Evolutionary conservation across 495 filamentous ascomycete genomes (phyloP).

Genomic region (Podospora conica): DNA sequence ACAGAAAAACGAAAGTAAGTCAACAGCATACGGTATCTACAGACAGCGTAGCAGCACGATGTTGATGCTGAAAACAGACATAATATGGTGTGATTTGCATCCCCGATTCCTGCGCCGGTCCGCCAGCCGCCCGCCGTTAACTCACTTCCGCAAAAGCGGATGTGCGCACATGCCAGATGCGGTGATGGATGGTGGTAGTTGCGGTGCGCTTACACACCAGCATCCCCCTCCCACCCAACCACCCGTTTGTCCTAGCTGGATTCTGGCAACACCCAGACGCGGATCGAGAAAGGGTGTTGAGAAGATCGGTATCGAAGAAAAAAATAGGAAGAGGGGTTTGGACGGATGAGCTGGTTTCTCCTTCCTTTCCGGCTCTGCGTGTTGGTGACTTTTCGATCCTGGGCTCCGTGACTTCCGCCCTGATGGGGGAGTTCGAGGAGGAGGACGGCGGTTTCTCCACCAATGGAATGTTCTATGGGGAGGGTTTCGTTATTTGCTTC

Average conservation of each 20-base stretch:
- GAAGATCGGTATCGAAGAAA: too few species aligned
- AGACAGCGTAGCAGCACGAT: background rate
- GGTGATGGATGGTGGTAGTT: background rate
- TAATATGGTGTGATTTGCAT: background rate
- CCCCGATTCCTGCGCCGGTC: background rate
- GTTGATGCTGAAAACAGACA: background rate
- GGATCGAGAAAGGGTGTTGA: background rate
- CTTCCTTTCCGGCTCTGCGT: background rate
- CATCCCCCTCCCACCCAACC: background rate
- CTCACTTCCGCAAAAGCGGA: background rate
- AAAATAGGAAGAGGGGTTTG: too few species aligned
- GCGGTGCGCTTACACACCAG: background rate
- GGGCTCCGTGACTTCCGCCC: background rate
- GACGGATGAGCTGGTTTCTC: background rate
- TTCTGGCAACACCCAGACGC: background rate
- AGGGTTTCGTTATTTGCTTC: background rate
- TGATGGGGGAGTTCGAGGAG: background rate
- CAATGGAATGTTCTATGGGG: background rate
- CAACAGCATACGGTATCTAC: background rate
- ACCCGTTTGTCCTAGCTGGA: background rate
- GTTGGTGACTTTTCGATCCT: too few species aligned
- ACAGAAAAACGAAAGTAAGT: too few species aligned
- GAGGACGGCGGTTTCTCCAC: background rate
- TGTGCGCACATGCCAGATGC: background rate
- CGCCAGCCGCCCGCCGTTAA: background rate